Conservation (phyloP, 352 stramenopile genomes). For the Aphanomyces euteiches region DNA sequence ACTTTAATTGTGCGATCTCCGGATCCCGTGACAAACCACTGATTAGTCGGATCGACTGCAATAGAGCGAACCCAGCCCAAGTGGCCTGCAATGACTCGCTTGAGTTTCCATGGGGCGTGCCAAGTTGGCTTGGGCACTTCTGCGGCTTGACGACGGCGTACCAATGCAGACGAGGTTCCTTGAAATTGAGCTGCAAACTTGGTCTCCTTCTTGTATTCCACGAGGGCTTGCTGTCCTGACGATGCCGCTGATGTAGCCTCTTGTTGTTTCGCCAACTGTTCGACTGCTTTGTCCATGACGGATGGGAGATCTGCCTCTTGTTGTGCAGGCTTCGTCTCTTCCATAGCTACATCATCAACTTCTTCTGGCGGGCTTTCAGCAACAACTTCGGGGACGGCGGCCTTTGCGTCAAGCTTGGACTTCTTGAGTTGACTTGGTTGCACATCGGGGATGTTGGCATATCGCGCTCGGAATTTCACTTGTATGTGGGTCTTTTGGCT, state of each 20-base stretch:
- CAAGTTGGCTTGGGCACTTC: slow-evolving; percentile 95
- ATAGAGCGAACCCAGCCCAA: slow-evolving; percentile 97
- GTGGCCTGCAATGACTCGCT: slow-evolving; percentile 93
- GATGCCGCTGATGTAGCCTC: background rate
- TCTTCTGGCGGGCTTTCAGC: background rate
- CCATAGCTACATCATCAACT: slow-evolving; percentile 1
- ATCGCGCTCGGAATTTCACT: slow-evolving; percentile 28
- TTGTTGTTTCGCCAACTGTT: slow-evolving; percentile 18
- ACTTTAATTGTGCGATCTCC: slow-evolving; percentile 97
- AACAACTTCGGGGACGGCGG: slow-evolving; percentile 7
- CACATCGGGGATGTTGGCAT: slow-evolving; percentile 26
- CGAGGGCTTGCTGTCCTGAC: slow-evolving; percentile 11
- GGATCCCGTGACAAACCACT: slow-evolving; percentile 97
- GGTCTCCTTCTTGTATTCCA: slow-evolving; percentile 30
- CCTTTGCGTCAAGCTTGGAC: slow-evolving; percentile 13
- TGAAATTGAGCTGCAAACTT: slow-evolving; percentile 21
- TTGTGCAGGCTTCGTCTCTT: background rate
- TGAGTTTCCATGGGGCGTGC: slow-evolving; percentile 98
- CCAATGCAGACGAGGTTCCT: slow-evolving; percentile 42
- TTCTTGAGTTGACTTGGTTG: slow-evolving; percentile 30
- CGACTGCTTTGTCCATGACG: slow-evolving; percentile 15
- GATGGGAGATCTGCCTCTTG: background rate
- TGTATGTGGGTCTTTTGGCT: slow-evolving; percentile 31
- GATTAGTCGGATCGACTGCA: slow-evolving; percentile 97
- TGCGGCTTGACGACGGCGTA: slow-evolving; percentile 61